Conservation (phyloP, 495 filamentous ascomycete genomes). For the Parathielavia appendiculata region DNA sequence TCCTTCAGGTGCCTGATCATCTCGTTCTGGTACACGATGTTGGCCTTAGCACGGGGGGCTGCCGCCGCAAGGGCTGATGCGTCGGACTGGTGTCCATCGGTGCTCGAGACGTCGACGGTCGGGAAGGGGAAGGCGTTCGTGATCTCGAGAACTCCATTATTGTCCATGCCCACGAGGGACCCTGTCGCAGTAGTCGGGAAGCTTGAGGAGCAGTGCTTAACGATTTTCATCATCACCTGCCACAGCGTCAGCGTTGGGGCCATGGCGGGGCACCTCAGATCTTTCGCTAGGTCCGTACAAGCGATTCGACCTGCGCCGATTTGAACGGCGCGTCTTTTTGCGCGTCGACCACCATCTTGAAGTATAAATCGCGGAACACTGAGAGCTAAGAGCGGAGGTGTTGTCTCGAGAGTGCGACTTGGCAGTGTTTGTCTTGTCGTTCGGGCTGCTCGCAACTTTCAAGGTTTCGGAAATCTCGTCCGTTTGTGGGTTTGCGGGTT, state of each 20-base stretch:
- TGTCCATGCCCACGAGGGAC: slow-evolving; percentile 89
- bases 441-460: slow-evolving; percentile 13
- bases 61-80: slow-evolving; percentile 74
- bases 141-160: slow-evolving; percentile 74
- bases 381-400: not conserved
- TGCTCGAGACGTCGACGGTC: slow-evolving; percentile 63
- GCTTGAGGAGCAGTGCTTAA: slow-evolving; percentile 79
- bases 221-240: slow-evolving; percentile 94
- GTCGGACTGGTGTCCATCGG: slow-evolving; percentile 76
- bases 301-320: slow-evolving; percentile 78
- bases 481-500: slow-evolving; percentile 36
- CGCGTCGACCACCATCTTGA: slow-evolving; percentile 40
- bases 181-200: slow-evolving; percentile 91
- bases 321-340: slow-evolving; percentile 60
- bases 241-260: slow-evolving; percentile 18
- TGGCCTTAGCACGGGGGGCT: slow-evolving; percentile 86
- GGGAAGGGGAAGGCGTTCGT: slow-evolving; percentile 96
- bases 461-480: slow-evolving; percentile 29
- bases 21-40: slow-evolving; percentile 83
- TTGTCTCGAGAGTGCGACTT: not conserved
- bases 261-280: slow-evolving; percentile 23
- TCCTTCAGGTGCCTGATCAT: slow-evolving; percentile 96
- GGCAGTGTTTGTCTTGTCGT: slow-evolving; percentile 12
- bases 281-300: slow-evolving; percentile 48
- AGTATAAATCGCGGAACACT: slow-evolving; percentile 9